A percentile compares a stretch with the other conserved stretches of the same genome.
Conservation (phyloP, 164 flowering plant species). For the Umbilicus rupestris region DNA sequence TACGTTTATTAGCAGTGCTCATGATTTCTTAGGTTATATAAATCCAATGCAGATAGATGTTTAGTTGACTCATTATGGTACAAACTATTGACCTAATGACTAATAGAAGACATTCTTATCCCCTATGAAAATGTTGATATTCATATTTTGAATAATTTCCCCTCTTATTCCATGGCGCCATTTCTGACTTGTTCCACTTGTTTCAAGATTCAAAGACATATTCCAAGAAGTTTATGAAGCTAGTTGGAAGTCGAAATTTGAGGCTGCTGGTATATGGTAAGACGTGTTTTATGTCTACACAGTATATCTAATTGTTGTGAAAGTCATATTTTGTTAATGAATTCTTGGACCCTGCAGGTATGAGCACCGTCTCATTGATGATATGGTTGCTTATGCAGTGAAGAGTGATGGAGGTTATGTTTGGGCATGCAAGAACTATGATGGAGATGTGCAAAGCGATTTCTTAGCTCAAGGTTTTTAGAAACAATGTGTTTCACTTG, state of each 20-base stretch:
- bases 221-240: slow-evolving; percentile 75
- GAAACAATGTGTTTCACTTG: not conserved
- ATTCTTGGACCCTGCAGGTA: slow-evolving; percentile 4
- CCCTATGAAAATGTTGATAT: not conserved
- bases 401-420: slow-evolving; percentile 14
- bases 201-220: slow-evolving; percentile 68
- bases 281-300: slow-evolving; percentile 5
- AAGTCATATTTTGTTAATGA: not conserved
- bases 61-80: not conserved
- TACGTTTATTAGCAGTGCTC: too few species aligned
- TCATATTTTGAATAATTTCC: too few species aligned
- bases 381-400: slow-evolving; percentile 14
- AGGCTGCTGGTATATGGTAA: slow-evolving; percentile 78
- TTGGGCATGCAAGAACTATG: slow-evolving; percentile 13
- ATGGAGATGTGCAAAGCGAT: slow-evolving; percentile 14
- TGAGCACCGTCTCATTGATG: slow-evolving; percentile 11
- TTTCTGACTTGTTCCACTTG: not conserved
- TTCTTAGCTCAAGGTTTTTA: slow-evolving; percentile 74
- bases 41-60: not conserved
- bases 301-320: not conserved
- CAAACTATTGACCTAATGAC: not conserved
- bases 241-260: slow-evolving; percentile 64
- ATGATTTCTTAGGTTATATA: not conserved
- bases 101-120: not conserved
- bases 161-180: not conserved